Evolutionary conservation across 1,284 basidiomycete species (phyloP).

Genomic region (Inonotus hispidus): DNA sequence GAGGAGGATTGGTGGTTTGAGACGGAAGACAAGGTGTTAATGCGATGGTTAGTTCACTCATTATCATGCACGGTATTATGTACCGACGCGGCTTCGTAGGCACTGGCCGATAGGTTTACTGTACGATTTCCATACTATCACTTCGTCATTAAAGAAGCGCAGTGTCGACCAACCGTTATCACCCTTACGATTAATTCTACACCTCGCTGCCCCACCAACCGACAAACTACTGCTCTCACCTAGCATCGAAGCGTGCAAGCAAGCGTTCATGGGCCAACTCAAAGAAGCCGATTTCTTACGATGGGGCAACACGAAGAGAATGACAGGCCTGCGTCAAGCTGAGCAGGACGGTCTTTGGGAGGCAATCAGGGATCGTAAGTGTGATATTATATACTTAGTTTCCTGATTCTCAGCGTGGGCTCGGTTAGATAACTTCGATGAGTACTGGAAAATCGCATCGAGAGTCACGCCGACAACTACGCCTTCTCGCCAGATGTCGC

Average conservation of each 20-base stretch:
- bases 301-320: constrained; percentile 91
- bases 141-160: constrained; percentile 44
- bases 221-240: constrained; percentile 81
- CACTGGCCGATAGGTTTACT: constrained; percentile 94
- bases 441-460: constrained; percentile 87
- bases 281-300: constrained; percentile 95
- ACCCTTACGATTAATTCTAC: constrained; percentile 75
- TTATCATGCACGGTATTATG: not conserved
- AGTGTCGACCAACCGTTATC: constrained; percentile 39
- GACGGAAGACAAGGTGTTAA: constrained; percentile 62
- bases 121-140: constrained; percentile 76
- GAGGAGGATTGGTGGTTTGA: constrained; percentile 97
- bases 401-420: not conserved
- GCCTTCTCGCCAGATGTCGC: constrained; percentile 49
- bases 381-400: not conserved
- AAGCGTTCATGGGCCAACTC: constrained; percentile 87
- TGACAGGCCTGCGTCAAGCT: constrained; percentile 80
- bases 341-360: constrained; percentile 96
- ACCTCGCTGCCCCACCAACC: constrained; percentile 78
- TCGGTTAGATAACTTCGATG: constrained; percentile 82
- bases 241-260: constrained; percentile 77
- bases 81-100: constrained; percentile 43
- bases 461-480: constrained; percentile 73
- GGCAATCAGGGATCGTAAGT: constrained; percentile 83
- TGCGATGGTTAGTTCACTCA: constrained; percentile 69